Conservation (phyloP, 768 basidiomycete species). For the Strobilomyces echinocephalus region DNA sequence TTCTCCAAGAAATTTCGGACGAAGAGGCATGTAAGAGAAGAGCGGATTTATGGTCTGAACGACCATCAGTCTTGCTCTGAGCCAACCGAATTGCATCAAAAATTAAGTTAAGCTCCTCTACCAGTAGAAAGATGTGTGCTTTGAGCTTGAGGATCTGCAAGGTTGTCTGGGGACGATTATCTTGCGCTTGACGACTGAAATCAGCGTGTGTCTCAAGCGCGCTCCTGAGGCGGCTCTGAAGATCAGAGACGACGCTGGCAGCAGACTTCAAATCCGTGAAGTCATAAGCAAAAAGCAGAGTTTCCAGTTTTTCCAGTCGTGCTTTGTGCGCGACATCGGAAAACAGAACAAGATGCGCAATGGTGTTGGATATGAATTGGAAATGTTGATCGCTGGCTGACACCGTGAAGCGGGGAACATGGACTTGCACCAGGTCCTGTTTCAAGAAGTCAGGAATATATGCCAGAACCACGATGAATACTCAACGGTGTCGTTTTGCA, state of each 20-base stretch:
- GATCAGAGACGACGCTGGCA: constrained; percentile 62
- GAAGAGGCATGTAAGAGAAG: constrained; percentile 77
- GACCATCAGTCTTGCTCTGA: constrained; percentile 67
- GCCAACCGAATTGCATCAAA: constrained; percentile 84
- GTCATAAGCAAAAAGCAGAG: constrained; percentile 82
- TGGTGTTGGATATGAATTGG: constrained; percentile 77
- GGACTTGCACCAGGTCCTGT: constrained; percentile 77
- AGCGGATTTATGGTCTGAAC: constrained; percentile 71
- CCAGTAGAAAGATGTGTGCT: constrained; percentile 65
- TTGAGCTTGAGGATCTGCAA: constrained; percentile 62
- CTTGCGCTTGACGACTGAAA: constrained; percentile 32
- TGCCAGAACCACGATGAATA: background rate
- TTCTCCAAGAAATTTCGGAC: constrained; percentile 85
- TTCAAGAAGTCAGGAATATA: constrained; percentile 10
- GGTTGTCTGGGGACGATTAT: constrained; percentile 37
- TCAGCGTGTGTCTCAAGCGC: constrained; percentile 49
- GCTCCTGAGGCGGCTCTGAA: constrained; percentile 70
- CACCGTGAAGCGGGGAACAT: constrained; percentile 83
- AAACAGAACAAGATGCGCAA: constrained; percentile 85
- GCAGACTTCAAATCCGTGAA: constrained; percentile 72
- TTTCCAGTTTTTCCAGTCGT: constrained; percentile 73
- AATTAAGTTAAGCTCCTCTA: constrained; percentile 76
- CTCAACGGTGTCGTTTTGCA: constrained; percentile 62
- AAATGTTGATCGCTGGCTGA: constrained; percentile 81
- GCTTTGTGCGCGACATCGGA: constrained; percentile 81